These are phyloP conservation scores for Vaccinium vitisidaea DNA, from an alignment of 148 eudicot genomes.

Conservation along the genomic window DNA sequence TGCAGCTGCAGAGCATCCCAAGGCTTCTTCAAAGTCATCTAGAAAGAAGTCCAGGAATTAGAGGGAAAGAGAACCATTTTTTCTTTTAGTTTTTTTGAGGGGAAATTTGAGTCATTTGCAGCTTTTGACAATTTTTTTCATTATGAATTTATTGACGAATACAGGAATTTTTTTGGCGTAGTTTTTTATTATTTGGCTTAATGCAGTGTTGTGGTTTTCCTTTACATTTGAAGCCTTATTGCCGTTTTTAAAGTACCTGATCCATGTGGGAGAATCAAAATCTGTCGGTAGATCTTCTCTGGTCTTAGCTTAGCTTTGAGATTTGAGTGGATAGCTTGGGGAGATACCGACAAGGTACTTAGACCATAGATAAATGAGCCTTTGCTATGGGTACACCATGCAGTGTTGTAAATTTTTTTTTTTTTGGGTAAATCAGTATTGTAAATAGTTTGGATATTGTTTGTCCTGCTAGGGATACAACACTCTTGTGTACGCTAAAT, in stretches of 20 bases:
- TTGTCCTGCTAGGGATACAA: too few relatives aligned
- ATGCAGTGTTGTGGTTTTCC: neutral
- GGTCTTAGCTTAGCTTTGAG: neutral
- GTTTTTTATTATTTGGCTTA: neutral
- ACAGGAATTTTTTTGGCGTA: neutral
- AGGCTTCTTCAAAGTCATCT: constrained; percentile 53
- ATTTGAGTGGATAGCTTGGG: neutral
- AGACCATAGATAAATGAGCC: neutral
- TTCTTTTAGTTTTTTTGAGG: neutral
- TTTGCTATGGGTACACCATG: too few relatives aligned
- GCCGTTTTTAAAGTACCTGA: neutral
- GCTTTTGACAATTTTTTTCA: neutral
- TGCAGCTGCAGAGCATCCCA: constrained; percentile 41
- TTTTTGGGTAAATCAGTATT: too few relatives aligned
- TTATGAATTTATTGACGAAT: neutral
- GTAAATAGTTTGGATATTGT: too few relatives aligned
- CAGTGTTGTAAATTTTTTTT: too few relatives aligned
- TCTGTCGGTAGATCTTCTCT: neutral
- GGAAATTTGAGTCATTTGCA: neutral
- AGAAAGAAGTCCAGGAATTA: constrained; percentile 37
- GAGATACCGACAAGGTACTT: neutral
- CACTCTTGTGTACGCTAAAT: too few relatives aligned
- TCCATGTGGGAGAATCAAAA: neutral
- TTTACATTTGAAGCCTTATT: neutral
- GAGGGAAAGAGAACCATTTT: neutral